A percentile compares a stretch with the other conserved stretches of the same genome.
phyloP scores from a whole-genome alignment of 176 grass and related monocot species.

The Musa troglodytarum region DNA sequence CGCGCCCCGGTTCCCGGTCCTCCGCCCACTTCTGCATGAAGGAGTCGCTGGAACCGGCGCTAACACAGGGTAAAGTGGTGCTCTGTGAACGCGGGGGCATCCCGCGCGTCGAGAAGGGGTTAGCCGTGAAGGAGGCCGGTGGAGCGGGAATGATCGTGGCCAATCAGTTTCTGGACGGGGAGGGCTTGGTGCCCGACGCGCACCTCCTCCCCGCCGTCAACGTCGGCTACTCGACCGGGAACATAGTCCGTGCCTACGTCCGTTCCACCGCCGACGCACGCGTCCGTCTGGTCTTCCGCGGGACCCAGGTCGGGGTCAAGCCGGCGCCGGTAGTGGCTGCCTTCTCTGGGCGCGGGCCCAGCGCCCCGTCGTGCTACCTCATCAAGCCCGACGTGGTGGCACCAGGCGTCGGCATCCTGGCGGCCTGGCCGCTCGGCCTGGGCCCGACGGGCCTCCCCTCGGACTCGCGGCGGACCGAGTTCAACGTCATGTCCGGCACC shows the following conservation, averaged over 20 bases:
- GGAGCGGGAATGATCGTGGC: conserved; percentile 28
- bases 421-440: conserved; percentile 22
- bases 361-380: conserved; percentile 21
- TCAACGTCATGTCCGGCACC: conserved; percentile 39
- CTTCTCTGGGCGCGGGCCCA: conserved; percentile 45
- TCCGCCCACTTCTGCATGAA: conserved; percentile 10
- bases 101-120: conserved; percentile 24
- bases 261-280: not conserved
- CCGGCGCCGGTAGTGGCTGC: conserved; percentile 31
- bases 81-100: conserved; percentile 31
- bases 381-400: conserved; percentile 55
- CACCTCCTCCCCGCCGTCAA: conserved; percentile 6
- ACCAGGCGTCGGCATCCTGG: conserved; percentile 54
- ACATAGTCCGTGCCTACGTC: conserved; percentile 17
- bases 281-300: conserved; percentile 25
- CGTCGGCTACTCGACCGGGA: not conserved
- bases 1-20: not conserved
- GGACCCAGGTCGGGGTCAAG: conserved; percentile 9
- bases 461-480: conserved; percentile 34
- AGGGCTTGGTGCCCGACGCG: not conserved
- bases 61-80: conserved; percentile 41
- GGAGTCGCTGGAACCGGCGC: conserved; percentile 8
- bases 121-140: conserved; percentile 32
- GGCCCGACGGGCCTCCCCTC: conserved; percentile 15
- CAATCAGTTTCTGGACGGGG: conserved; percentile 10